Evolutionary conservation across 768 basidiomycete genomes (phyloP).

Genomic region (Gelatoporia subvermispora): DNA sequence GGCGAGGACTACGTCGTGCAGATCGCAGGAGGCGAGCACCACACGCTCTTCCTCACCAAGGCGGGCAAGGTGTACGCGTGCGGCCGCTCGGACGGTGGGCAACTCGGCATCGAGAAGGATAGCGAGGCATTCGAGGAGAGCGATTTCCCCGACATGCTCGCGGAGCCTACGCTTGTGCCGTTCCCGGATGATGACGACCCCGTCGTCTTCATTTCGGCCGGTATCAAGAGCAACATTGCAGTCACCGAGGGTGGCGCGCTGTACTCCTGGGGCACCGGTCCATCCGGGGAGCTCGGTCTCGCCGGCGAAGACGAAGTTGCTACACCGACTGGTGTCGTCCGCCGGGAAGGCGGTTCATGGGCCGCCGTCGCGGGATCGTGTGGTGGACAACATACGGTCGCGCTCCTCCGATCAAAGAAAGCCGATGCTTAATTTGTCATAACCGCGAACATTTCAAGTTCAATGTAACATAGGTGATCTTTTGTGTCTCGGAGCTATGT

Average conservation of each 20-base stretch:
- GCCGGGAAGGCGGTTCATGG: slow-evolving; percentile 69
- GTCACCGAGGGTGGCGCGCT: slow-evolving; percentile 63
- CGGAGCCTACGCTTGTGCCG: slow-evolving; percentile 58
- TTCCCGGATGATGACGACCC: slow-evolving; percentile 65
- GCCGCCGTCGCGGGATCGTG: slow-evolving; percentile 61
- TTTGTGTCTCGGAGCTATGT: too few relatives aligned
- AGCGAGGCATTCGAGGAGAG: slow-evolving; percentile 61
- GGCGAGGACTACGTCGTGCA: slow-evolving; percentile 57
- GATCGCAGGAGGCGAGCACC: slow-evolving; percentile 82
- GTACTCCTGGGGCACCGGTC: slow-evolving; percentile 77
- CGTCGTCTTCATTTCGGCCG: slow-evolving; percentile 61
- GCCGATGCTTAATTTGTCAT: background rate
- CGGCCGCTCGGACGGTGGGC: slow-evolving; percentile 79
- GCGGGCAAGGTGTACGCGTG: slow-evolving; percentile 82
- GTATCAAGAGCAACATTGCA: slow-evolving; percentile 68
- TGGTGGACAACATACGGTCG: slow-evolving; percentile 77
- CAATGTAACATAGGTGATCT: too few relatives aligned
- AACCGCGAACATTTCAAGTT: too few relatives aligned
- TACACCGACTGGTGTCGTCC: slow-evolving; percentile 64
- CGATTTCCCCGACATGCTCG: slow-evolving; percentile 52
- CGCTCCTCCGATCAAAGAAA: slow-evolving; percentile 61
- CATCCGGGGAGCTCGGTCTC: slow-evolving; percentile 66
- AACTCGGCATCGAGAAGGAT: slow-evolving; percentile 73
- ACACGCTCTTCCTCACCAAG: slow-evolving; percentile 83
- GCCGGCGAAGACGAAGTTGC: slow-evolving; percentile 50